Evolutionary conservation across 2,329 filamentous ascomycete genomes (phyloP).

Genomic region (Hymenoscyphus fraxineus): DNA sequence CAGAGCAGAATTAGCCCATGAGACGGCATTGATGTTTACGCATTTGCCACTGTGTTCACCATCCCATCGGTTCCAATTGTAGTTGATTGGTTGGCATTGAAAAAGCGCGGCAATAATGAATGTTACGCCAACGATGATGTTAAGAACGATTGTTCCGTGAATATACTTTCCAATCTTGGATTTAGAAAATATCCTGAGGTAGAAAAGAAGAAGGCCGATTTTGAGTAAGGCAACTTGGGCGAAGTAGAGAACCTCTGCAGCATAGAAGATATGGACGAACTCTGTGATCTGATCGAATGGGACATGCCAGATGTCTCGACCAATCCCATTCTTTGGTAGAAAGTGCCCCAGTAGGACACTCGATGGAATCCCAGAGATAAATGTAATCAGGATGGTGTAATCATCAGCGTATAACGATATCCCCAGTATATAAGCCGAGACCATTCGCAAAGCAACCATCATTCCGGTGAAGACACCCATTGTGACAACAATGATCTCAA

Average conservation of each 20-base stretch:
- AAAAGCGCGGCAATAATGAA: constrained; percentile 41
- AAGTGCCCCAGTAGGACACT: constrained; percentile 33
- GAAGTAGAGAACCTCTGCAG: constrained; percentile 46
- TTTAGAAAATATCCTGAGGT: constrained; percentile 50
- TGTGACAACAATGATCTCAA: background rate
- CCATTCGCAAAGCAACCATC: constrained; percentile 18
- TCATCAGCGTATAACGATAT: constrained; percentile 38
- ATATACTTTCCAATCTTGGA: constrained; percentile 39
- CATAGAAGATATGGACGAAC: constrained; percentile 44
- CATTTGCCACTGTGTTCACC: constrained; percentile 46
- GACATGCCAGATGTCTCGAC: constrained; percentile 22
- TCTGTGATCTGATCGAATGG: constrained; percentile 17
- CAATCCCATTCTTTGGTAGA: constrained; percentile 37
- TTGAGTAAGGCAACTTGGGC: constrained; percentile 45
- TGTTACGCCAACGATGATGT: constrained; percentile 37
- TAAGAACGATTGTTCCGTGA: constrained; percentile 42
- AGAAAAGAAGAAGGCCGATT: constrained; percentile 51
- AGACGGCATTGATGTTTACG: constrained; percentile 46
- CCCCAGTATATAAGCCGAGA: background rate
- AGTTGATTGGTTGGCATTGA: constrained; percentile 48
- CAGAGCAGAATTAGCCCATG: constrained; percentile 49
- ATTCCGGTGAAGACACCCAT: constrained; percentile 30
- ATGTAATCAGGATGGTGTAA: constrained; percentile 34
- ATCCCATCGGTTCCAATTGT: constrained; percentile 53
- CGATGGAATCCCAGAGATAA: constrained; percentile 32